Percentiles rank a stretch among this genome's conserved stretches.
Conservation (phyloP, 305 asterid genomes). For the Fraxinus greggii region DNA sequence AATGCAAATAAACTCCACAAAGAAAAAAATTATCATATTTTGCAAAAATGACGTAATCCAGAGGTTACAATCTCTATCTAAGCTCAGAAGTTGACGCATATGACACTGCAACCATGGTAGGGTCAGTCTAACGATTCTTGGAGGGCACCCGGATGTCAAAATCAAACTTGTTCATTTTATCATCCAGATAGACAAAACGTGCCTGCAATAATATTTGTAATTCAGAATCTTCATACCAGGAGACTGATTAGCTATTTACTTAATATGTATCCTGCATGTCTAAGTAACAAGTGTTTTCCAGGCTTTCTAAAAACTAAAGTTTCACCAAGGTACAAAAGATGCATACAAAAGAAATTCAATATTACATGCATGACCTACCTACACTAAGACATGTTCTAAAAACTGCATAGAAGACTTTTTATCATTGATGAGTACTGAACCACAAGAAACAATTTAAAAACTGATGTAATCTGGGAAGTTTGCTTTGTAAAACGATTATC, state of each 20-base stretch:
- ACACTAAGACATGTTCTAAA: slow-evolving; percentile 21
- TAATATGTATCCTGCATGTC: slow-evolving; percentile 26
- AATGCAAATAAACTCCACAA: slow-evolving; percentile 28
- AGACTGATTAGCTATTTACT: slow-evolving; percentile 42
- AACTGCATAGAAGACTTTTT: slow-evolving; percentile 17
- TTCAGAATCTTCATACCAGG: slow-evolving; percentile 50
- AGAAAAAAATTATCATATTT: slow-evolving; percentile 26
- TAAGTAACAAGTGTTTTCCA: slow-evolving; percentile 27
- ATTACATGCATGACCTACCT: slow-evolving; percentile 1
- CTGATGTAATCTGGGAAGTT: slow-evolving; percentile 20
- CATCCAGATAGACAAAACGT: slow-evolving; percentile 45
- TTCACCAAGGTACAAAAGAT: slow-evolving; percentile 20
- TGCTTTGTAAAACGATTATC: slow-evolving; percentile 9
- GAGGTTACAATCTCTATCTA: slow-evolving; percentile 33
- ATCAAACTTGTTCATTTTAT: slow-evolving; percentile 48
- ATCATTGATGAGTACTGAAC: slow-evolving; percentile 13
- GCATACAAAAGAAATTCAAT: slow-evolving; percentile 19
- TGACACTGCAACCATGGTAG: slow-evolving; percentile 39
- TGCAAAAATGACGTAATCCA: slow-evolving; percentile 20
- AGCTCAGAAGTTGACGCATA: slow-evolving; percentile 38
- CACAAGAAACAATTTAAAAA: slow-evolving; percentile 12
- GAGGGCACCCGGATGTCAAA: slow-evolving; percentile 52
- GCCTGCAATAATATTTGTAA: slow-evolving; percentile 61
- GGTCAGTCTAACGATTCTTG: slow-evolving; percentile 48
- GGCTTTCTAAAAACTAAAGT: slow-evolving; percentile 11